A percentile compares a stretch with the other conserved stretches of the same genome.
Evolutionary conservation across 1,284 basidiomycete genomes (phyloP).

Genomic region (Cryptococcus deneoformans): DNA sequence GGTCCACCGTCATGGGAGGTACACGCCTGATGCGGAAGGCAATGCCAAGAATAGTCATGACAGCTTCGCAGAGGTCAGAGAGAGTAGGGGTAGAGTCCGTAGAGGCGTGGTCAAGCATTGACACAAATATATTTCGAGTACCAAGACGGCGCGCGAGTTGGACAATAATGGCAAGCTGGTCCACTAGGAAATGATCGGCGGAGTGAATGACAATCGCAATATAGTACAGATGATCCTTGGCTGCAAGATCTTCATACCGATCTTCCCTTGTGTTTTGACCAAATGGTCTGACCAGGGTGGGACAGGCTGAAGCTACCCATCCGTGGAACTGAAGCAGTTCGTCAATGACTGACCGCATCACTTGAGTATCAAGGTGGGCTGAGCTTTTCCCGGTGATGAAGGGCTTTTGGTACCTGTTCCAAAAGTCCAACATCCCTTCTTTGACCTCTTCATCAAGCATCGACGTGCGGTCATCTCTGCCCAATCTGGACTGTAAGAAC

Average conservation of each 20-base stretch:
- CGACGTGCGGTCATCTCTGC: slow-evolving; percentile 76
- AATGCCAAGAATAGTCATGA: slow-evolving; percentile 82
- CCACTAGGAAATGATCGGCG: slow-evolving; percentile 94
- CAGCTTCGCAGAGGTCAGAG: slow-evolving; percentile 86
- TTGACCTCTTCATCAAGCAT: slow-evolving; percentile 70
- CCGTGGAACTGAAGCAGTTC: slow-evolving; percentile 87
- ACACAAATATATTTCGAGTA: slow-evolving; percentile 83
- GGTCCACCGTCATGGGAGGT: slow-evolving; percentile 81
- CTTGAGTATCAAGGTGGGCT: slow-evolving; percentile 79
- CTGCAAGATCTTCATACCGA: slow-evolving; percentile 79
- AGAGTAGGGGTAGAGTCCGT: slow-evolving; percentile 89
- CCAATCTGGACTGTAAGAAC: slow-evolving; percentile 81
- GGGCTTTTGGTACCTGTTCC: slow-evolving; percentile 84
- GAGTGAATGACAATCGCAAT: slow-evolving; percentile 91
- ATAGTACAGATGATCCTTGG: slow-evolving; percentile 81
- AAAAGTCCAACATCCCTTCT: slow-evolving; percentile 79
- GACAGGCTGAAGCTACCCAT: slow-evolving; percentile 98
- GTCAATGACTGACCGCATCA: slow-evolving; percentile 80
- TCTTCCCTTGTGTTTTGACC: slow-evolving; percentile 79
- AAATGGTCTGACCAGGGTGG: slow-evolving; percentile 83
- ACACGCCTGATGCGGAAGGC: slow-evolving; percentile 85
- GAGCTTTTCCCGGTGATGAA: slow-evolving; percentile 79
- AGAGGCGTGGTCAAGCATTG: slow-evolving; percentile 92
- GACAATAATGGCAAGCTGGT: slow-evolving; percentile 92
- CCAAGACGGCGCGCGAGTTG: slow-evolving; percentile 87